These are phyloP conservation scores for Cytospora mali DNA, from an alignment of 2,329 filamentous ascomycete species.

Conservation along the genomic window DNA sequence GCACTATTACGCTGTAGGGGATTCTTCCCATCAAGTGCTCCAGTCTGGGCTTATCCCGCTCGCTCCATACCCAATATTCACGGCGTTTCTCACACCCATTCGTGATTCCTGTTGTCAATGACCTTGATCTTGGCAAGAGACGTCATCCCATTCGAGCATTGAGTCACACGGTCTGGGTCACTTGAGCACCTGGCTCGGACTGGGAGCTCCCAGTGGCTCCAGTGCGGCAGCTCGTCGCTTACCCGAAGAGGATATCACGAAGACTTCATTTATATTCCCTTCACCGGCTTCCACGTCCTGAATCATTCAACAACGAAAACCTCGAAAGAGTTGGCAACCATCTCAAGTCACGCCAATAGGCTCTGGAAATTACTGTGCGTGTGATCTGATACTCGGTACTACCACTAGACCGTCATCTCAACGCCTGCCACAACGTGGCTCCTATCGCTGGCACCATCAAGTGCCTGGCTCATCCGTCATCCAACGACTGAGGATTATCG, in stretches of 20 bases:
- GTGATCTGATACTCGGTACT: slow-evolving; percentile 10
- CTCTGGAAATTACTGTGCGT: slow-evolving; percentile 2
- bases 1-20: not conserved
- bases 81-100: slow-evolving; percentile 1
- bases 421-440: slow-evolving; percentile 5
- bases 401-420: slow-evolving; percentile 14
- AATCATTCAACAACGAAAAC: slow-evolving; percentile 1
- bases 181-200: slow-evolving; percentile 5
- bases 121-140: not conserved
- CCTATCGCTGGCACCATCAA: slow-evolving; percentile 1
- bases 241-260: slow-evolving; percentile 21
- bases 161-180: slow-evolving; percentile 20
- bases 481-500: not conserved
- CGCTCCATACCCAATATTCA: not conserved
- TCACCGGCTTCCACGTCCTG: slow-evolving; percentile 14
- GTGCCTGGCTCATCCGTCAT: not conserved
- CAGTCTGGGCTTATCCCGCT: slow-evolving; percentile 1
- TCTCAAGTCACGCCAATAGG: slow-evolving; percentile 20
- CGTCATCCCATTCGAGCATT: not conserved
- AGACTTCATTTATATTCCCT: slow-evolving; percentile 9
- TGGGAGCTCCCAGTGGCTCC: slow-evolving; percentile 14
- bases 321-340: slow-evolving; percentile 20
- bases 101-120: slow-evolving; percentile 17
- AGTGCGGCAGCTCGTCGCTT: slow-evolving; percentile 7
- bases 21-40: not conserved